Conservation (phyloP, 176 grass and related monocot species). For the Hordeum marinum region DNA sequence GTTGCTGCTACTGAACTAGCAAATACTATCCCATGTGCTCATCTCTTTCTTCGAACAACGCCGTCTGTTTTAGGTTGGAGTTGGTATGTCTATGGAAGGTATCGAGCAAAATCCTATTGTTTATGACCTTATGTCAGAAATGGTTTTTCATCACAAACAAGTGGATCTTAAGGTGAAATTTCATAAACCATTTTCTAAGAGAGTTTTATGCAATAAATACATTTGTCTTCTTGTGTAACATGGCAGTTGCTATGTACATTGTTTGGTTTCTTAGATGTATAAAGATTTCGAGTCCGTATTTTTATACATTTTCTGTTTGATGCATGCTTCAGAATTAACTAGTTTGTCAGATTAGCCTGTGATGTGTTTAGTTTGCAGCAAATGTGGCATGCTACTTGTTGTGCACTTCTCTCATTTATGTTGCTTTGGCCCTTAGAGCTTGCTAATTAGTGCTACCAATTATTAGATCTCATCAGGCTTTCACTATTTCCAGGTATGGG, state of each 20-base stretch:
- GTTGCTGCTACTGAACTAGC: neutral
- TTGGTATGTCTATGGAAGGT: conserved; percentile 99
- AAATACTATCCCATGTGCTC: neutral
- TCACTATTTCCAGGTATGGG: conserved; percentile 56
- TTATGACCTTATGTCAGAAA: conserved; percentile 98
- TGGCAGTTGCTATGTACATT: neutral
- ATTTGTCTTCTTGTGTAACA: neutral
- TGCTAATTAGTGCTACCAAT: neutral
- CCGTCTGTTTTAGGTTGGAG: conserved; percentile 57
- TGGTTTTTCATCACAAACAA: conserved; percentile 67
- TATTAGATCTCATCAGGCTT: neutral
- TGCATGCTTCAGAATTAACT: neutral
- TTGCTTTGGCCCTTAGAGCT: neutral
- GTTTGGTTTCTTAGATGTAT: neutral
- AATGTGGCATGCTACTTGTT: neutral
- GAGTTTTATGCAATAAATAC: neutral
- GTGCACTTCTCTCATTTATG: neutral
- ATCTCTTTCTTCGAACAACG: conserved; percentile 1
- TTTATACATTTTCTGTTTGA: neutral
- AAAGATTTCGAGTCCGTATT: neutral
- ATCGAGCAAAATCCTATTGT: conserved; percentile 98
- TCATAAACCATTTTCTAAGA: neutral
- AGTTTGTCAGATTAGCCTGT: neutral
- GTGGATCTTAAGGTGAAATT: conserved; percentile 74
- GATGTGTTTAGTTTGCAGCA: neutral